Base-by-base conservation (phyloP, 1,139 yeast species). In the Protomyces inouyei region DNA sequence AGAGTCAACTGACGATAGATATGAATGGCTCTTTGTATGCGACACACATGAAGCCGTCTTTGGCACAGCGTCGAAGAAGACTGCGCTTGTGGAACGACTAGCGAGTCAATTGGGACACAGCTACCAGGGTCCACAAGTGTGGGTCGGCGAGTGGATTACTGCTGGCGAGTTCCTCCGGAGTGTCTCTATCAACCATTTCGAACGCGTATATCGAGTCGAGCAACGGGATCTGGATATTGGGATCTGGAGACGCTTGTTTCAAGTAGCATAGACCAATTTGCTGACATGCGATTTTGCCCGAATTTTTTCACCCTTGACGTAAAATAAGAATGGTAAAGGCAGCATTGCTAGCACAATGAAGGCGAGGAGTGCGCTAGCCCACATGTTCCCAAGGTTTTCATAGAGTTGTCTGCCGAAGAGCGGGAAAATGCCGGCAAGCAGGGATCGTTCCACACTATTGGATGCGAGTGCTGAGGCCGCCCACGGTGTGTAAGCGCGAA, bases 401-500 rank as follows among this genome's bases (percentile, higher is more conserved):
- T 88, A 88, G 95, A 90, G 56, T 16, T 59, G 57, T 9, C 57
- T 28, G 6, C 45, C 59, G 35, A 51, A 51, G 9, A 40, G 36
- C 9, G 55, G 54, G 25, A 16, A 9, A 25, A 21, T 8, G 1
- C 79, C 79, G 52, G 77, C 79, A 69, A 76, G 72, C 23, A 73
- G 61, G 16, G 77, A 74, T 59, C 79, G 71, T 61, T 77, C 70
- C 65, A 88, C 85, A 0, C 96, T 85, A 73, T 89, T 90, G 16
- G 88, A 96, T 3, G 96, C 96, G 69, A 90, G 79, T 1, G 96
- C 96, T 35, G 95, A 86, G 1, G 96, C 96, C 2, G 96, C 93
- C 72, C 84, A 84, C 48, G 73, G 76, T 59, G 71, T 85, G 74
- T 73, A 88, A 57, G 88, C 80, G 75, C 89, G 96, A 70, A 90